These are phyloP conservation scores for Scorias spongiosa DNA, from an alignment of 2,329 filamentous ascomycete species.

Conservation along the genomic window DNA sequence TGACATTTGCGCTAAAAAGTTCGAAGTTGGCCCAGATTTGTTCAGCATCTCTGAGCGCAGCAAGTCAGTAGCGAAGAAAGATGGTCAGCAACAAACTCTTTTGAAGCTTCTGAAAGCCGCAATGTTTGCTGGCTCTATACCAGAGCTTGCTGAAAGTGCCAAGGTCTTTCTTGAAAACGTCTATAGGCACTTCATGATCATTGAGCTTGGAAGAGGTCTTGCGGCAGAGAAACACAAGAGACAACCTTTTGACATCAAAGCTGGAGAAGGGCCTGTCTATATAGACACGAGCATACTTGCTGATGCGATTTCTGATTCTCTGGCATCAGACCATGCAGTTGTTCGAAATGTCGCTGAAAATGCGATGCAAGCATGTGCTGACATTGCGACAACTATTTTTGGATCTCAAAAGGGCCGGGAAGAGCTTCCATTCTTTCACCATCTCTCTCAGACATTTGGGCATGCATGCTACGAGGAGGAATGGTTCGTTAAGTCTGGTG, in stretches of 20 bases:
- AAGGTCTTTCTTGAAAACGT: constrained; percentile 62
- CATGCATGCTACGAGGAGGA: constrained; percentile 96
- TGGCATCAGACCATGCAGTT: constrained; percentile 68
- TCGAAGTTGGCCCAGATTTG: constrained; percentile 52
- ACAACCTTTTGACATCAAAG: constrained; percentile 68
- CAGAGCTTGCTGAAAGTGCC: constrained; percentile 64
- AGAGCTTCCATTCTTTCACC: constrained; percentile 68
- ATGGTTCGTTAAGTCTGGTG: constrained; percentile 95
- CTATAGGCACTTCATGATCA: constrained; percentile 75
- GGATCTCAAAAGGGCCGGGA: constrained; percentile 57
- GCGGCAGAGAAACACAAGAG: constrained; percentile 61
- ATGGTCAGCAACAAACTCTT: constrained; percentile 64
- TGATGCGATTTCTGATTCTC: constrained; percentile 76
- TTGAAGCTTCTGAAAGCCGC: constrained; percentile 81
- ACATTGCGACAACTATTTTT: constrained; percentile 63
- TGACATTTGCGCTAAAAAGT: constrained; percentile 60
- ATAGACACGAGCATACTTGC: constrained; percentile 78
- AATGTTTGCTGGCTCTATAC: constrained; percentile 70
- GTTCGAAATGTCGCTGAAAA: constrained; percentile 72
- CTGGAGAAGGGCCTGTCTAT: constrained; percentile 73
- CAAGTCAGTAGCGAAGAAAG: constrained; percentile 74
- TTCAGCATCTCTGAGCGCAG: constrained; percentile 65
- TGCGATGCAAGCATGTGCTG: constrained; percentile 63
- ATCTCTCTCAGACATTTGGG: constrained; percentile 70
- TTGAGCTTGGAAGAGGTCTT: constrained; percentile 78